Conservation (phyloP, 306 rosid genomes). For the Cucurbita argyrosperma region DNA sequence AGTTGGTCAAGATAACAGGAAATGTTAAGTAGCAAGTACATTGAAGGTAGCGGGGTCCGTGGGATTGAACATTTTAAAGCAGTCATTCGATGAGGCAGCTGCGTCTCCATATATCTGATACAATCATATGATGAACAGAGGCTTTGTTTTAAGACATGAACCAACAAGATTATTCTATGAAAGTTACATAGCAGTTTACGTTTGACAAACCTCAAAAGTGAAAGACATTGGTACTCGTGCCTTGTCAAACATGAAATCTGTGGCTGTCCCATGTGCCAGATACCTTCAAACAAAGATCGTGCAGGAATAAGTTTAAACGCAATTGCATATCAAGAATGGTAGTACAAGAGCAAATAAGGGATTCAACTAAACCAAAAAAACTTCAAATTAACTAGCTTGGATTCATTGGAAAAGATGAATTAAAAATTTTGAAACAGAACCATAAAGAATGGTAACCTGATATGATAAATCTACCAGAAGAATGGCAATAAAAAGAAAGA, state of each 20-base stretch:
- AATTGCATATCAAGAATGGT: background rate
- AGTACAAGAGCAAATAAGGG: background rate
- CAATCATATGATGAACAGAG: slow-evolving; percentile 4
- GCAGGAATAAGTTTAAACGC: background rate
- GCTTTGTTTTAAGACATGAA: background rate
- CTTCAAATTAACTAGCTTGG: background rate
- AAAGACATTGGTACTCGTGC: slow-evolving; percentile 81
- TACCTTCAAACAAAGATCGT: slow-evolving; percentile 35
- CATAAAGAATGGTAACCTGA: background rate
- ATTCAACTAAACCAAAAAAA: background rate
- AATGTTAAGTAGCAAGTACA: slow-evolving; percentile 17
- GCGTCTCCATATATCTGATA: slow-evolving; percentile 79
- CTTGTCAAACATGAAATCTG: slow-evolving; percentile 86
- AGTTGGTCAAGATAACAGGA: background rate
- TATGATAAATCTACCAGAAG: too few relatives aligned
- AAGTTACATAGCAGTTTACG: background rate
- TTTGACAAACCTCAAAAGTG: slow-evolving; percentile 83
- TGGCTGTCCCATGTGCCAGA: slow-evolving; percentile 96
- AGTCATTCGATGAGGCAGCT: slow-evolving; percentile 66
- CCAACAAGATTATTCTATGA: slow-evolving; percentile 3
- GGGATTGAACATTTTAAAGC: slow-evolving; percentile 97
- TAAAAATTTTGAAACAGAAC: background rate
- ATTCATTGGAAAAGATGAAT: background rate
- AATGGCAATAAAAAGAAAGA: background rate
- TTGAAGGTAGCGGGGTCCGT: slow-evolving; percentile 42